Evolutionary conservation across 106 monocot genomes (phyloP).

Genomic region (Amphibolis antarctica): DNA sequence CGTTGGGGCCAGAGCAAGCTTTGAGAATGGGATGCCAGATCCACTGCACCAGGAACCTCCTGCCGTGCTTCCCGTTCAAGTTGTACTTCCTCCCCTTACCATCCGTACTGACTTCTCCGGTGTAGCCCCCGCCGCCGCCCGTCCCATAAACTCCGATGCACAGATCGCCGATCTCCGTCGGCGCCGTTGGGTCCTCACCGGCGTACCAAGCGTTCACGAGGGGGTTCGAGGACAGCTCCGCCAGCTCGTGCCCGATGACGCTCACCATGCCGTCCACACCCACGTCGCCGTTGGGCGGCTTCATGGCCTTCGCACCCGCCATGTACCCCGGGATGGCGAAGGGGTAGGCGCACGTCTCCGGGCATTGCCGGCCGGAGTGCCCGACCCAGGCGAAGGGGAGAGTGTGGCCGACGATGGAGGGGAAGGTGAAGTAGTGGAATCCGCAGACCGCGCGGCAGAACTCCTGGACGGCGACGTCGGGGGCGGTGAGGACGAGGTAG

Average conservation of each 20-base stretch:
- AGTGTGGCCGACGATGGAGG: constrained; percentile 62
- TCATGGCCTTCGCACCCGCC: constrained; percentile 20
- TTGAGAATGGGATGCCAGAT: constrained; percentile 40
- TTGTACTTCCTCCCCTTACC: constrained; percentile 34
- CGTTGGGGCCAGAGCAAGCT: constrained; percentile 52
- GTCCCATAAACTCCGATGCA: constrained; percentile 62
- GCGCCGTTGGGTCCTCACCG: constrained; percentile 62
- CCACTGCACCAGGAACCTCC: constrained; percentile 62
- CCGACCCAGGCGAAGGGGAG: constrained; percentile 72
- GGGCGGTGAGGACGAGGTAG: constrained; percentile 52
- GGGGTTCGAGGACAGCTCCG: constrained; percentile 66
- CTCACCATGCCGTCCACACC: constrained; percentile 72
- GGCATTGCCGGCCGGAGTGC: constrained; percentile 50
- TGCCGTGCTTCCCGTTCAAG: constrained; percentile 37
- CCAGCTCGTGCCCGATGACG: constrained; percentile 58
- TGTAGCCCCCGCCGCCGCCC: constrained; percentile 64
- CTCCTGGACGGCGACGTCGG: constrained; percentile 39
- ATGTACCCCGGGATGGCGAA: constrained; percentile 60
- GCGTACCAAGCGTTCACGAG: constrained; percentile 74
- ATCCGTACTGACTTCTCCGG: constrained; percentile 38
- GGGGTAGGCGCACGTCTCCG: constrained; percentile 64
- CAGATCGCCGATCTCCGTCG: constrained; percentile 61
- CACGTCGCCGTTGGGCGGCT: constrained; percentile 51
- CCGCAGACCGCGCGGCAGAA: constrained; percentile 66
- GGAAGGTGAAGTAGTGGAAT: constrained; percentile 81